Percentiles rank a stretch among this genome's conserved stretches.
Conservation (phyloP, 1,284 basidiomycete species). For the Fomitopsis schrenkii region DNA sequence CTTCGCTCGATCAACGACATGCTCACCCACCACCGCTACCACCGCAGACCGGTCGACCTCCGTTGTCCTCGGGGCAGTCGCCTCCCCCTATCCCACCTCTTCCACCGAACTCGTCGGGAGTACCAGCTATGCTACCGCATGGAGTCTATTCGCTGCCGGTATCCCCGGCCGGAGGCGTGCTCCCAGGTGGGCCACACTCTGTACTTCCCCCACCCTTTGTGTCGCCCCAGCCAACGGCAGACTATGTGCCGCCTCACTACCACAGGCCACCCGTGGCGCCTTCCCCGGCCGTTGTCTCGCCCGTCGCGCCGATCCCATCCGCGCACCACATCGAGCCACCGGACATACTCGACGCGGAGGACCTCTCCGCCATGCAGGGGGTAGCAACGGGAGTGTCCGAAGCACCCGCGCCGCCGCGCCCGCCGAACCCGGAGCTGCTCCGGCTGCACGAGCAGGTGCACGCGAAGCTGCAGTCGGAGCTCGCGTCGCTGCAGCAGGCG, state of each 20-base stretch:
- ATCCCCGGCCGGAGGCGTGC: slow-evolving; percentile 3
- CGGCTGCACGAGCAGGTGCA: slow-evolving; percentile 82
- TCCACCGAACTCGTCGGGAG: slow-evolving; percentile 10
- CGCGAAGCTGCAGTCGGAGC: slow-evolving; percentile 67
- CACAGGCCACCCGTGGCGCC: slow-evolving; percentile 19
- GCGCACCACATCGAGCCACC: slow-evolving; percentile 25
- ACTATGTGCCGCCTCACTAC: slow-evolving; percentile 10
- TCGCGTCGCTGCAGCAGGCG: slow-evolving; percentile 62
- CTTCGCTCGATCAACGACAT: not conserved
- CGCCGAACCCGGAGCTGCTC: slow-evolving; percentile 86
- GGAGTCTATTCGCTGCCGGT: slow-evolving; percentile 5
- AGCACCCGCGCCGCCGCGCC: slow-evolving; percentile 65
- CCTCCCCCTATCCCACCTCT: slow-evolving; percentile 9
- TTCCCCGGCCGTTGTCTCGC: slow-evolving; percentile 19
- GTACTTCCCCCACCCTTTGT: slow-evolving; percentile 22
- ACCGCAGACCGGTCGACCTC: not conserved
- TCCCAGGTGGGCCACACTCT: slow-evolving; percentile 8
- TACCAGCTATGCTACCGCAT: slow-evolving; percentile 1
- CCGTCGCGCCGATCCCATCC: slow-evolving; percentile 16
- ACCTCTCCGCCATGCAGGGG: slow-evolving; percentile 17
- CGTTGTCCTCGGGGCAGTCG: slow-evolving; percentile 4
- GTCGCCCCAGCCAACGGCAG: slow-evolving; percentile 16
- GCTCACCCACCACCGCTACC: slow-evolving; percentile 2
- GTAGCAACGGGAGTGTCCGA: slow-evolving; percentile 16
- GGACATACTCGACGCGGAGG: slow-evolving; percentile 35